phyloP scores from a whole-genome alignment of 352 stramenopile species.

The Phytophthora palmivora region DNA sequence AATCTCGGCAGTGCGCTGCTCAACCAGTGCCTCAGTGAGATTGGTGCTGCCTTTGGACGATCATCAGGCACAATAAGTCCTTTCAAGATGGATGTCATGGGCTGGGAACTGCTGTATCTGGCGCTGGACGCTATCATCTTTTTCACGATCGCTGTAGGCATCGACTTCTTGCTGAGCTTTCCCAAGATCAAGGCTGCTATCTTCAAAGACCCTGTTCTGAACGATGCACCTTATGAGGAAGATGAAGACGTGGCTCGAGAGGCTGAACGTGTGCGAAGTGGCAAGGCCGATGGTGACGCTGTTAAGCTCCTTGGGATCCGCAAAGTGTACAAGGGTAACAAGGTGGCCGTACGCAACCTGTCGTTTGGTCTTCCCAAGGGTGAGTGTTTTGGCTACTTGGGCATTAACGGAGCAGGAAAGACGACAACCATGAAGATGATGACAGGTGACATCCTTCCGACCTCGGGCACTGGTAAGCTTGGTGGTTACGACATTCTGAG shows the following conservation, averaged over 20 bases:
- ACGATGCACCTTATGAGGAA: slow-evolving; percentile 35
- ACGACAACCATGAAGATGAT: slow-evolving; percentile 96
- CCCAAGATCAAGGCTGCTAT: slow-evolving; percentile 32
- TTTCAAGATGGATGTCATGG: slow-evolving; percentile 60
- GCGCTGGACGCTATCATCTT: slow-evolving; percentile 31
- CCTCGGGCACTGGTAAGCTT: slow-evolving; percentile 44
- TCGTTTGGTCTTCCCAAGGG: slow-evolving; percentile 81
- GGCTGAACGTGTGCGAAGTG: slow-evolving; percentile 40
- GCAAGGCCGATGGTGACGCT: slow-evolving; percentile 37
- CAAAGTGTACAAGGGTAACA: slow-evolving; percentile 59
- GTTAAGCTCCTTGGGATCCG: slow-evolving; percentile 43
- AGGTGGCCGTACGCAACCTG: slow-evolving; percentile 78
- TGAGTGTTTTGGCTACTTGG: slow-evolving; percentile 95
- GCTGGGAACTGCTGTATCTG: slow-evolving; percentile 64
- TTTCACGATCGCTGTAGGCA: slow-evolving; percentile 33
- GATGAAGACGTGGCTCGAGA: slow-evolving; percentile 50
- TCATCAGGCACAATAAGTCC: slow-evolving; percentile 44
- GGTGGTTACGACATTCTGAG: slow-evolving; percentile 64
- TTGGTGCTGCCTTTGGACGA: slow-evolving; percentile 28
- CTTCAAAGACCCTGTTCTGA: slow-evolving; percentile 30
- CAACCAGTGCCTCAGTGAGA: slow-evolving; percentile 43
- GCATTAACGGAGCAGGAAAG: slow-evolving; percentile 95
- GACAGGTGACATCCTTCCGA: slow-evolving; percentile 81
- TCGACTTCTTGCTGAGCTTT: slow-evolving; percentile 50
- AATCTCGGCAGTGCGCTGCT: slow-evolving; percentile 50